Evolutionary conservation across 306 rosid genomes (phyloP), one percentile per base, ranked within the genome.

Genomic region (Fragaria iinumae): DNA sequence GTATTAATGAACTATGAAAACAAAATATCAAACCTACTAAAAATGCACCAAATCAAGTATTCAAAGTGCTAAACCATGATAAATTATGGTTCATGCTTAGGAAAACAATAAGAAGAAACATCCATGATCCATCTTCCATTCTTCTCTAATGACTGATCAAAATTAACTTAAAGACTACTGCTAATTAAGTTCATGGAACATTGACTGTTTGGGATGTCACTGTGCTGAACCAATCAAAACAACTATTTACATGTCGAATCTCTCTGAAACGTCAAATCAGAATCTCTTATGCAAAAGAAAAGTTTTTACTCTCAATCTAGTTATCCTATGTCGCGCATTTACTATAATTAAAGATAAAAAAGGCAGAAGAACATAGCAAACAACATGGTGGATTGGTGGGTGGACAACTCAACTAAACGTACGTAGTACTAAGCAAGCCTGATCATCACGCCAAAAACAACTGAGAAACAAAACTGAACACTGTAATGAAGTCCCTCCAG

Each of bases 221-320:
- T 36, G 69, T 65, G 2, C 3, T 2, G 21, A 63, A 63, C 21
- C 41, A 36, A 65, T 36, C 69, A 16, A 65, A 65, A 36, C 25
- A 34, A 65, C 69, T 65, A 38, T 65, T 65, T 34, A 64, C 45
- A 34, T 6, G 44, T 34, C 69, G 9, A 18, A 36, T 66, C 70
- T 66, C 5, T 66, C 47, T 66, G 47, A 66, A 66, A 66, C 8
- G 70, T 66, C 70, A 36, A 38, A 66, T 66, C 70, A 34, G 48
- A 36, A 34, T 34, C 27, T 38, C 25, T 65, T 1, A 20, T 10
- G 8, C 27, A 66, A 36, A 66, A 38, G 47, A 38, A 38, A 36
- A 66, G 27, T 66, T 66, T 36, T 66, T 36, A 20, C 48, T 38
- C 9, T 38, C 70, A 66, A 20, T 66, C 27, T 20, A 38, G 27